Evolutionary conservation across 192 early-diverging fungal genomes (phyloP).

Genomic region (Gorgonomyces haynaldii): DNA sequence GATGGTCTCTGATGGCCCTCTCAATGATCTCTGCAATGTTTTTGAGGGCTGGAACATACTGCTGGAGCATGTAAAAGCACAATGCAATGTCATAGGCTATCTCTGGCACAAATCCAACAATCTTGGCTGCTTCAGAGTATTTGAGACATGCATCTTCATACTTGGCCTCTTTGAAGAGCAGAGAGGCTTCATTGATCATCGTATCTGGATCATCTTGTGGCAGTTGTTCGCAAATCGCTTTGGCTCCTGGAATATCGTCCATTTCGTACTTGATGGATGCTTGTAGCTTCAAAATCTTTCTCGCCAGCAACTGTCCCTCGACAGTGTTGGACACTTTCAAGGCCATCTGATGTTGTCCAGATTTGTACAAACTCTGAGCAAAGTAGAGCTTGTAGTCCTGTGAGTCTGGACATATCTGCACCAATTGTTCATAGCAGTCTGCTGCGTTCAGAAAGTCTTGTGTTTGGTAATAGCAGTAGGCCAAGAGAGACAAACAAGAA

Average conservation of each 20-base stretch:
- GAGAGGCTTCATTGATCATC: slow-evolving; percentile 40
- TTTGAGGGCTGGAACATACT: slow-evolving; percentile 47
- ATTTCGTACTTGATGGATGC: slow-evolving; percentile 48
- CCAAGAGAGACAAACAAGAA: slow-evolving; percentile 42
- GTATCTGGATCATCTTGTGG: slow-evolving; percentile 41
- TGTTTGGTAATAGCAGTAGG: slow-evolving; percentile 41
- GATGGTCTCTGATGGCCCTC: slow-evolving; percentile 46
- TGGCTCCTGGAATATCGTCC: slow-evolving; percentile 45
- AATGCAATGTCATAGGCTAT: slow-evolving; percentile 44
- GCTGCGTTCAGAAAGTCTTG: slow-evolving; percentile 40
- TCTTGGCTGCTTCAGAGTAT: slow-evolving; percentile 37
- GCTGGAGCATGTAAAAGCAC: slow-evolving; percentile 41
- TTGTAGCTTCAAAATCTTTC: slow-evolving; percentile 41
- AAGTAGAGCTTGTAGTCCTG: slow-evolving; percentile 43
- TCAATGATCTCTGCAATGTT: slow-evolving; percentile 54
- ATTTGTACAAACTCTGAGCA: slow-evolving; percentile 44
- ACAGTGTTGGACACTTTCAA: slow-evolving; percentile 37
- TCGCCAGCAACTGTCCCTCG: slow-evolving; percentile 18
- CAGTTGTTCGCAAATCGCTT: slow-evolving; percentile 37
- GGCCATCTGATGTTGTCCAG: slow-evolving; percentile 40
- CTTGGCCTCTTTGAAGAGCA: slow-evolving; percentile 50
- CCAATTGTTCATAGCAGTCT: slow-evolving; percentile 48
- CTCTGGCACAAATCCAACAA: slow-evolving; percentile 43
- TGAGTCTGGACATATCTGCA: slow-evolving; percentile 32
- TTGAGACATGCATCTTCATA: slow-evolving; percentile 38